Base-by-base conservation (phyloP, 2,329 filamentous ascomycete genomes). In the Colletotrichum scovillei region DNA sequence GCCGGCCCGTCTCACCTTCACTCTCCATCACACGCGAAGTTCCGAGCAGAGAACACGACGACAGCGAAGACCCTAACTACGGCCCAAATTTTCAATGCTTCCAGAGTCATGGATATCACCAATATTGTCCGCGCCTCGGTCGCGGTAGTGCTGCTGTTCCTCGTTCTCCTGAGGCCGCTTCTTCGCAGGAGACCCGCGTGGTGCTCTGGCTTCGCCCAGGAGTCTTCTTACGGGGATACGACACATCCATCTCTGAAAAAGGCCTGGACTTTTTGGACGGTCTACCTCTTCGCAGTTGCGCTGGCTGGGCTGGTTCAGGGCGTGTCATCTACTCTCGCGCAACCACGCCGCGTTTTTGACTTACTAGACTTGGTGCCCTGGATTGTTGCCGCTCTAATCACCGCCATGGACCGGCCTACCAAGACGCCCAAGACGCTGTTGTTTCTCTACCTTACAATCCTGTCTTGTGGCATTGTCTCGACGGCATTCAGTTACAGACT, bases 121-220 rank as follows among this genome's bases (percentile, higher is more conserved):
- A 70, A 65, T 1, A 77, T 81, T 49, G 76, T 77, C 8, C 78
- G 81, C 65, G 79, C 79, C 35, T 76, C 83, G 5, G 58, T 83
- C 11, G 75, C 79, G 8, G 76, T 78, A 5, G 63, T 79, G 26
- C 69, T 81, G 22, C 63, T 84, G 19, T 80, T 82, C 65, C 32
- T 82, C 28, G 79, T 78, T 62, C 55, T 78, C 57, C 30, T 69
- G 63, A 69, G 75, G 4, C 77, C 75, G 3, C 68, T 84, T 6
- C 73, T 77, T 2, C 78, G 79, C 4, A 73, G 75, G 3, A 78
- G 82, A 1, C 85, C 86, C 0, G 79, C 77, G 56, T 88, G 85
- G 84, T 77, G 82, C 16, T 81, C 79, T 11, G 82, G 83, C 1
- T 88, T 88, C 72, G 86, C 86, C 3, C 78, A 80, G 9, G 86